A percentile compares a stretch with the other conserved stretches of the same genome.
Evolutionary conservation across 306 rosid species (phyloP).

Genomic region (Lagenaria siceraria): DNA sequence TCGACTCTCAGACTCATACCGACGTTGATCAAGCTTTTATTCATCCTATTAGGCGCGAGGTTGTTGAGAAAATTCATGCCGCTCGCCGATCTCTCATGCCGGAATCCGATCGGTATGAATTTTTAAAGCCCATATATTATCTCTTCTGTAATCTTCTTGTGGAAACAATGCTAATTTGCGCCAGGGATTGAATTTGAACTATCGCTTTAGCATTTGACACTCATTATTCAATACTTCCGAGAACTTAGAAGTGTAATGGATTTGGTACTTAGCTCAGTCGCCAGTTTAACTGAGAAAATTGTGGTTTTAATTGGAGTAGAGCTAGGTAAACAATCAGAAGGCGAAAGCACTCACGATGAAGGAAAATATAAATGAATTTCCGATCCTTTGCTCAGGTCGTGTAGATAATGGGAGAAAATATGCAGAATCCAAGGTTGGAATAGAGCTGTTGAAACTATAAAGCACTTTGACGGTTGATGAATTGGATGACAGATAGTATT

Average conservation of each 20-base stretch:
- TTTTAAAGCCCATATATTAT: neutral
- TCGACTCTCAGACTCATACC: slow-evolving; percentile 42
- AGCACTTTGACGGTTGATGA: neutral
- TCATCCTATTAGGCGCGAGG: slow-evolving; percentile 53
- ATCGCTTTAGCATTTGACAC: neutral
- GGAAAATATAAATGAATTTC: neutral
- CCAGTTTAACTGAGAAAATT: neutral
- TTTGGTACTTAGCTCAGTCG: neutral
- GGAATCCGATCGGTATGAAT: slow-evolving; percentile 47
- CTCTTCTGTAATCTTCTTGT: neutral
- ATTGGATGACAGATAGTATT: neutral
- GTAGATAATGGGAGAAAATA: neutral
- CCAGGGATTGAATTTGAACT: neutral
- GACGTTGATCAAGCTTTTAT: slow-evolving; percentile 47
- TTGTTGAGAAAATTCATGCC: slow-evolving; percentile 24
- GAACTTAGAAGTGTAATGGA: neutral
- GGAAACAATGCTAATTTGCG: neutral
- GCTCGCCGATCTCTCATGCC: slow-evolving; percentile 50
- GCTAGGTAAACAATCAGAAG: neutral
- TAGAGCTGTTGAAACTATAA: neutral
- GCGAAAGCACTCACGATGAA: neutral
- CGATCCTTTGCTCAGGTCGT: neutral
- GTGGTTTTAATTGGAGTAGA: neutral
- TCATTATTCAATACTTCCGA: neutral
- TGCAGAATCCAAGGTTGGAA: neutral